Conservation (phyloP, 805 yeast genomes). For the Metschnikowia santaceciliae region DNA sequence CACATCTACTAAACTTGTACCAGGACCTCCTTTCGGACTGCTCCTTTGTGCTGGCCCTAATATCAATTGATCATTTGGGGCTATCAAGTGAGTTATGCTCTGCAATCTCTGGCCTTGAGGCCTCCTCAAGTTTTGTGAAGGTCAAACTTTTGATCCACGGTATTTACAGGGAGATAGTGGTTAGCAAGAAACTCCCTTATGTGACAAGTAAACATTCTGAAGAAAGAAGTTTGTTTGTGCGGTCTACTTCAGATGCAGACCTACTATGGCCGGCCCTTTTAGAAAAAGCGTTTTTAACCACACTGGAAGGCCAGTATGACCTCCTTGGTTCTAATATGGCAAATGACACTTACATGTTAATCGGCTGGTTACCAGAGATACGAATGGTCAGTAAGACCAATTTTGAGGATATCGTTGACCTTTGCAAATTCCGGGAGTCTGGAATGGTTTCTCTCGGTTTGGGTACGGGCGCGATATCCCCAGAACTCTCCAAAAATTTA, state of each 20-base stretch:
- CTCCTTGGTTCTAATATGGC: constrained; percentile 75
- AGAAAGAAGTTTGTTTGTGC: constrained; percentile 29
- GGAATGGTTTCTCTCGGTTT: constrained; percentile 51
- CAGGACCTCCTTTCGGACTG: constrained; percentile 62
- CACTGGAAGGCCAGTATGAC: constrained; percentile 55
- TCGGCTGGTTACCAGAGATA: constrained; percentile 73
- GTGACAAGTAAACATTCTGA: constrained; percentile 14
- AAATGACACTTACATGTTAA: constrained; percentile 57
- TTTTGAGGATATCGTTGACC: constrained; percentile 14
- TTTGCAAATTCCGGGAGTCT: constrained; percentile 24
- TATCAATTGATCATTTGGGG: constrained; percentile 39
- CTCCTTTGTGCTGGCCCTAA: constrained; percentile 67
- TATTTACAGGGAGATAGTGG: constrained; percentile 38
- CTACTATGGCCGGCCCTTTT: constrained; percentile 66
- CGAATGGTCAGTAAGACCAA: constrained; percentile 34
- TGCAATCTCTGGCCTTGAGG: constrained; percentile 22
- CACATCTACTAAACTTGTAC: constrained; percentile 23
- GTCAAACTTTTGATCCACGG: constrained; percentile 54
- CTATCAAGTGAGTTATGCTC: constrained; percentile 13
- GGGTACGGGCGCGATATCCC: constrained; percentile 57
- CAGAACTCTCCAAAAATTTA: constrained; percentile 27
- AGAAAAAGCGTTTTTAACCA: constrained; percentile 70
- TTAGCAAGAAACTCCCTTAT: constrained; percentile 47
- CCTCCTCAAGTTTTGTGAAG: constrained; percentile 18
- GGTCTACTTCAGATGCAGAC: constrained; percentile 29